These are phyloP conservation scores for Aurantiochytrium sp. DNA, from an alignment of 108 stramenopile genomes.

Conservation along the genomic window DNA sequence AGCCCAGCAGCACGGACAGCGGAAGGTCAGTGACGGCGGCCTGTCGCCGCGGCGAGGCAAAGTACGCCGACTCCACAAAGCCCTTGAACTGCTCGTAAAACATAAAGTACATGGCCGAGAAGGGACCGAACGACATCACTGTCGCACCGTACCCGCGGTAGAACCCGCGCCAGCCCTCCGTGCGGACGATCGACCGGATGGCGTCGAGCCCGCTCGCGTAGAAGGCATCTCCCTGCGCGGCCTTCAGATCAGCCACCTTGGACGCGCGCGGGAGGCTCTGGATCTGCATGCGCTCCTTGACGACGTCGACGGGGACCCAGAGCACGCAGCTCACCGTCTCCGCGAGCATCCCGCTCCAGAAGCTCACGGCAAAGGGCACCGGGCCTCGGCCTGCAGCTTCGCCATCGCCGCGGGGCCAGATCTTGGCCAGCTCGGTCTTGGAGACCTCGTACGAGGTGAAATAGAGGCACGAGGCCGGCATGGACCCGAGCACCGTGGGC, in stretches of 20 bases:
- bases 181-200: constrained; percentile 59
- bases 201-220: constrained; percentile 79
- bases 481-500: constrained; percentile 77
- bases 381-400: not conserved
- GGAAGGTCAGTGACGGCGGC: constrained; percentile 42
- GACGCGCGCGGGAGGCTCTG: constrained; percentile 41
- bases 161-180: constrained; percentile 78
- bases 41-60: not conserved
- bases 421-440: constrained; percentile 43
- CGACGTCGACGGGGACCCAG: constrained; percentile 94
- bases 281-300: constrained; percentile 94
- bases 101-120: constrained; percentile 89
- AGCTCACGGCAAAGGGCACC: constrained; percentile 48
- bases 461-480: constrained; percentile 88
- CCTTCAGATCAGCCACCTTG: not conserved
- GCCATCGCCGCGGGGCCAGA: not conserved
- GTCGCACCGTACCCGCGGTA: constrained; percentile 92
- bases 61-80: constrained; percentile 22
- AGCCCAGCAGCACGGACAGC: constrained; percentile 60
- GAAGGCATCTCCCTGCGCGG: not conserved
- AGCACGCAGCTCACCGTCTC: constrained; percentile 85
- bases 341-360: constrained; percentile 70
- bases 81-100: constrained; percentile 84
- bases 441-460: constrained; percentile 80
- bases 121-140: constrained; percentile 86